Base-by-base conservation (phyloP, 148 eudicot species). In the Heliamphora exappendiculata region DNA sequence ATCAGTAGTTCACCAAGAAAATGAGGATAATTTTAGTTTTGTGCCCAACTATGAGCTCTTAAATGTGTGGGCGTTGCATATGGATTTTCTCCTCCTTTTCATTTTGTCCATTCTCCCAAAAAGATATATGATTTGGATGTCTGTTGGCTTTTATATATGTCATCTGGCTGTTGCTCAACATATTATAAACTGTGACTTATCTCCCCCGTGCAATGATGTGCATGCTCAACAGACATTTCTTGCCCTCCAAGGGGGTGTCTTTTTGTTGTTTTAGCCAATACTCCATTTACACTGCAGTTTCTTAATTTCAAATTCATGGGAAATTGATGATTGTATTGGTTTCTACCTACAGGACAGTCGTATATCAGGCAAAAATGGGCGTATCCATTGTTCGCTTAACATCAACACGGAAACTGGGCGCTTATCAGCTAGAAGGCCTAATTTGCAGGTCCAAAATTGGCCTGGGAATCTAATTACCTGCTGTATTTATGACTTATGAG, bases 351-450 rank as follows among this genome's bases (percentile, higher is more conserved):
- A 33, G 99, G 98, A 95, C 20, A 86, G 88, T 83, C 89, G 89
- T 79, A 83, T 96, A 59, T 83, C 98, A 22, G 98, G 99, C 66
- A 90, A 81, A 71, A 80, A 88, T 79, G 99, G 98, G 74, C 97
- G 99, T 19, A 81, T 96, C 65, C 99, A 96, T 86, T 91, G 99
- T 85, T 96, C 99, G 1, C 81, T 96, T 65, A 96, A 96, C 83
- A 93, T 96, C 66, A 96, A 96, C 81, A 96, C 99, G 19, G 99
- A 96, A 86, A 96, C 99, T 51, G 99, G 99, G 51, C 90, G 99
- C 49, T 76, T 96, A 58, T 96, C 99, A 81, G 99, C 99, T 67
- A 87, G 99, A 80, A 88, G 99, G 78, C 99, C 99, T 44, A 96
- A 91, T 90, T 81, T 96, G 81, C 99, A 96, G 98, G 98, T 88